A percentile compares a stretch with the other conserved stretches of the same genome.
Evolutionary conservation across 129 eudicot species (phyloP).

Genomic region (Lonicera japonica): DNA sequence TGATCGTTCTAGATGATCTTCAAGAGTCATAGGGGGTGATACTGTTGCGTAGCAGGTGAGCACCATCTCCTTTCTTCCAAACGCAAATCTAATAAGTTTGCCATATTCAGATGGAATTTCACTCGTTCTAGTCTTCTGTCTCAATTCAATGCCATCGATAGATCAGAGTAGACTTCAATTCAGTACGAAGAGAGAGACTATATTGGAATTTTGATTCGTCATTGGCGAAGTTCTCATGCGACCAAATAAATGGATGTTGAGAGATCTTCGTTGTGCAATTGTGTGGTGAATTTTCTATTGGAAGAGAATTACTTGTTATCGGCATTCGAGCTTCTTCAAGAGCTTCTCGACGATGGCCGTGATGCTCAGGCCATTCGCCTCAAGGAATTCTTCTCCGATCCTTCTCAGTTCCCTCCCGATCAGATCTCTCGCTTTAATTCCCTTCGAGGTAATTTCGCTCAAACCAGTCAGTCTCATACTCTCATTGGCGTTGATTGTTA

Average conservation of each 20-base stretch:
- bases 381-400: slow-evolving; percentile 81
- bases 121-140: not conserved
- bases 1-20: no score
- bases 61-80: not conserved
- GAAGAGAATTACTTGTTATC: slow-evolving; percentile 90
- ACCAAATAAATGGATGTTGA: slow-evolving; percentile 84
- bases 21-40: not conserved
- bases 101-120: no score
- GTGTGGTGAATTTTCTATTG: slow-evolving; percentile 92
- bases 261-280: slow-evolving; percentile 95
- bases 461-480: no score
- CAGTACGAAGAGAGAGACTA: no score
- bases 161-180: not conserved
- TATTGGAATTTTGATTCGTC: not conserved
- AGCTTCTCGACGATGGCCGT: slow-evolving; percentile 97
- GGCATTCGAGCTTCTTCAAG: slow-evolving; percentile 98
- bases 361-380: slow-evolving; percentile 93
- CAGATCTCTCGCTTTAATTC: slow-evolving; percentile 96
- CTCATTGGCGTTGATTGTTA: no score
- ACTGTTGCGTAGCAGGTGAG: slow-evolving; percentile 6
- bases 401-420: slow-evolving; percentile 90
- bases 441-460: slow-evolving; percentile 58
- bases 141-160: not conserved
- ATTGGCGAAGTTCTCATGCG: not conserved
- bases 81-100: no score